Evolutionary conservation across 2,329 filamentous ascomycete species (phyloP).

Genomic region (Cytospora piceae): DNA sequence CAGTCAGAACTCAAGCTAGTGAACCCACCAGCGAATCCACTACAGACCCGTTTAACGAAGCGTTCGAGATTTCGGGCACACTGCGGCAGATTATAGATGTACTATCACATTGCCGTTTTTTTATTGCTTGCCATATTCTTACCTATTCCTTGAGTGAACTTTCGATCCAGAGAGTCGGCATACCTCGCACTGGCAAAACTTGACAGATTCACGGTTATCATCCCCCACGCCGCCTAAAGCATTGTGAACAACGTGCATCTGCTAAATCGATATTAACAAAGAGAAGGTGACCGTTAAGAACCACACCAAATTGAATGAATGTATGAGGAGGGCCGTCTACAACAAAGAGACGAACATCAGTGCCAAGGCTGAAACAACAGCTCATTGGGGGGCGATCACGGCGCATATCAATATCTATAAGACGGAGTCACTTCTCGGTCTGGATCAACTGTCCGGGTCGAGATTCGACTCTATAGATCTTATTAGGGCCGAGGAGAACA

Average conservation of each 20-base stretch:
- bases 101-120: slow-evolving; percentile 35
- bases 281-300: slow-evolving; percentile 44
- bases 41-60: neutral
- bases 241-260: slow-evolving; percentile 48
- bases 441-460: slow-evolving; percentile 45
- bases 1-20: neutral
- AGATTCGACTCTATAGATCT: slow-evolving; percentile 47
- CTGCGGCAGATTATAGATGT: neutral
- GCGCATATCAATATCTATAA: slow-evolving; percentile 46
- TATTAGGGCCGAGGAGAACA: slow-evolving; percentile 36
- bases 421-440: slow-evolving; percentile 43
- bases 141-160: slow-evolving; percentile 48
- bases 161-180: neutral
- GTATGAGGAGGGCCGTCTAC: slow-evolving; percentile 47
- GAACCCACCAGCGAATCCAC: neutral
- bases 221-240: slow-evolving; percentile 50
- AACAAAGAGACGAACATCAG: slow-evolving; percentile 43
- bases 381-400: slow-evolving; percentile 46
- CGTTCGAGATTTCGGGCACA: neutral
- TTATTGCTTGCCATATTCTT: slow-evolving; percentile 50
- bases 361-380: slow-evolving; percentile 41
- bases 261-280: slow-evolving; percentile 40
- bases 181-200: slow-evolving; percentile 28
- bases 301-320: slow-evolving; percentile 44
- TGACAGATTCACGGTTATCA: slow-evolving; percentile 47